Conservation (phyloP, 805 yeast species). For the Wickerhamiella galacta region DNA sequence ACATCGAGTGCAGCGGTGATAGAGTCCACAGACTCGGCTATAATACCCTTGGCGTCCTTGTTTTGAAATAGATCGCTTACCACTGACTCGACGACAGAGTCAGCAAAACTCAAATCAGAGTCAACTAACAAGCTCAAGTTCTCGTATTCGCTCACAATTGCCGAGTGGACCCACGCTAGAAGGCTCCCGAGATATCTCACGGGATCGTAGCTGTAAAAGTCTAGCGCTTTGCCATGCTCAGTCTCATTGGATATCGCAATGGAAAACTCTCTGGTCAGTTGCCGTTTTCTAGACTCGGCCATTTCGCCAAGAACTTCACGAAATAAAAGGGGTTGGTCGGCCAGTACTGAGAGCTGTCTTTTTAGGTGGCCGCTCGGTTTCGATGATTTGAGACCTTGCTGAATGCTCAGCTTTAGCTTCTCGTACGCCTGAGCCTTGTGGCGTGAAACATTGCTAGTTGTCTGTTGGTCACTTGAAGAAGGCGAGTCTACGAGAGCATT, state of each 20-base stretch:
- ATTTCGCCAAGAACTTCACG: conserved; percentile 44
- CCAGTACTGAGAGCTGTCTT: conserved; percentile 15
- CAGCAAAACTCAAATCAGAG: conserved; percentile 17
- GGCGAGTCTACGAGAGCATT: conserved; percentile 37
- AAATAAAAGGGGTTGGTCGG: conserved; percentile 28
- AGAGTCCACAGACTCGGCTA: conserved; percentile 23
- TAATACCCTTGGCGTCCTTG: conserved; percentile 7
- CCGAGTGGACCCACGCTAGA: conserved; percentile 71
- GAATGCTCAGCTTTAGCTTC: conserved; percentile 32
- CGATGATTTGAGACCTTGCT: conserved; percentile 13
- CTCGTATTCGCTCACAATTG: conserved; percentile 78
- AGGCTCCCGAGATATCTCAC: conserved; percentile 71
- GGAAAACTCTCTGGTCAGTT: conserved; percentile 49
- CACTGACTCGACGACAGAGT: conserved; percentile 6
- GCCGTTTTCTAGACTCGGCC: conserved; percentile 51
- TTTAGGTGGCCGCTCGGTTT: conserved; percentile 4
- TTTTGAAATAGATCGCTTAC: conserved; percentile 4
- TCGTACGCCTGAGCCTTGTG: conserved; percentile 28
- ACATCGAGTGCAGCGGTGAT: conserved; percentile 38
- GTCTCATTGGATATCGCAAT: conserved; percentile 19
- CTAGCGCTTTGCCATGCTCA: conserved; percentile 31
- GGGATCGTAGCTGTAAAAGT: conserved; percentile 62
- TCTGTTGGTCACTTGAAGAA: neutral
- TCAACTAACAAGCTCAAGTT: conserved; percentile 47
- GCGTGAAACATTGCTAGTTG: no score